These are phyloP conservation scores for Pecoramyces ruminantium DNA, from an alignment of 192 early-diverging fungal species.

Conservation along the genomic window DNA sequence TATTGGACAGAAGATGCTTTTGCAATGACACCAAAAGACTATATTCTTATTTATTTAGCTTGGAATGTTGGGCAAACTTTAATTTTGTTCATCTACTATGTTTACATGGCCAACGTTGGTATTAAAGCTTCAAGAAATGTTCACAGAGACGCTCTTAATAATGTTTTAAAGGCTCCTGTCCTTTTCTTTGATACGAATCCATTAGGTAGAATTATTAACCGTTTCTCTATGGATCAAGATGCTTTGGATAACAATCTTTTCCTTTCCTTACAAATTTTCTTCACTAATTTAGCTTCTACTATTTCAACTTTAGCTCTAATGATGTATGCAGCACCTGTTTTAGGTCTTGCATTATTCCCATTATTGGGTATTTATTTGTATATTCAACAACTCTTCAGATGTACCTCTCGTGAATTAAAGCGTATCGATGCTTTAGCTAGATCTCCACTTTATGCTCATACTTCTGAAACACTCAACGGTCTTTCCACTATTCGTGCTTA, in stretches of 20 bases:
- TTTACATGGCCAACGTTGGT: neutral
- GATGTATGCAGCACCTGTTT: conserved; percentile 40
- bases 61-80: neutral
- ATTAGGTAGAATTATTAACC: neutral
- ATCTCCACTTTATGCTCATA: conserved; percentile 21
- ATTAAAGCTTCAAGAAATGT: neutral
- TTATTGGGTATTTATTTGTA: conserved; percentile 54
- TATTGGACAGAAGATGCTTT: neutral
- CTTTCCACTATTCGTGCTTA: conserved; percentile 76
- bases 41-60: neutral
- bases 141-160: neutral
- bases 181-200: conserved; percentile 3
- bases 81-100: neutral
- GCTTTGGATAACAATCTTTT: conserved; percentile 25
- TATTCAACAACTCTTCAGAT: conserved; percentile 44
- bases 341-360: conserved; percentile 51
- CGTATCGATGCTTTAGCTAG: conserved; percentile 13
- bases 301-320: conserved; percentile 40
- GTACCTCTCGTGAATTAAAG: conserved; percentile 71
- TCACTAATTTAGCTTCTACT: conserved; percentile 27
- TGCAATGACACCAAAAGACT: neutral
- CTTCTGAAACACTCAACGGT: conserved; percentile 62
- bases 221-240: neutral
- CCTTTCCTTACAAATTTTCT: conserved; percentile 45
- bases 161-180: neutral